These are phyloP conservation scores for Scheffersomyces segobiensis DNA, from an alignment of 1,139 yeast genomes.

Conservation along the genomic window DNA sequence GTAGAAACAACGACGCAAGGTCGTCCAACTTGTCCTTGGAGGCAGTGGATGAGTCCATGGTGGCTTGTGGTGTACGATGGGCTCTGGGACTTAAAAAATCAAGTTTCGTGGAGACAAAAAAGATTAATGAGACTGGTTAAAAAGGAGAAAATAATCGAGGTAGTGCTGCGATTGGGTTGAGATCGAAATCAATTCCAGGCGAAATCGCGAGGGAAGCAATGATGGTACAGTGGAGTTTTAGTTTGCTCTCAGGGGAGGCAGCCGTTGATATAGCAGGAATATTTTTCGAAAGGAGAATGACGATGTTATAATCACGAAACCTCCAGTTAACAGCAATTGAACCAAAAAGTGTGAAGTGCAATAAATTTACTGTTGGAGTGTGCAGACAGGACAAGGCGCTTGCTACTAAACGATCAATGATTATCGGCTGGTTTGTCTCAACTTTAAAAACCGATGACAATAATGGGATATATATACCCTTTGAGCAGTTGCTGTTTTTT, in stretches of 20 bases:
- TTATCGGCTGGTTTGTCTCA: not conserved
- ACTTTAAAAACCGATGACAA: not conserved
- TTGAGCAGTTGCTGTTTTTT: not conserved
- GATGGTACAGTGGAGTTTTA: not conserved
- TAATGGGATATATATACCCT: not conserved
- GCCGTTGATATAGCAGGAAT: not conserved
- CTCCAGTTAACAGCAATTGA: not conserved
- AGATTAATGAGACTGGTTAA: not conserved
- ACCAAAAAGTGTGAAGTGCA: not conserved
- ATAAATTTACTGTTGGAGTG: not conserved
- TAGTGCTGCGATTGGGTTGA: not conserved
- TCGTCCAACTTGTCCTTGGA: constrained; percentile 37
- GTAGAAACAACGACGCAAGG: constrained; percentile 43
- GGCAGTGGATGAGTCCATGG: constrained; percentile 9
- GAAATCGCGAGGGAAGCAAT: not conserved
- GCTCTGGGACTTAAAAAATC: not conserved
- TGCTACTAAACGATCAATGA: not conserved
- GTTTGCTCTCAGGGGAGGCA: not conserved
- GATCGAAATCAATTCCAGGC: not conserved
- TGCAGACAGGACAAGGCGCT: not conserved
- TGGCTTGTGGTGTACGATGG: not conserved
- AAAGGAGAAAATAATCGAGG: not conserved
- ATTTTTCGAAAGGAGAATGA: not conserved
- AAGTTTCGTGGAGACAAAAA: not conserved
- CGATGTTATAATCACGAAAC: not conserved